Conservation (phyloP, 495 filamentous ascomycete genomes). For the Podospora australis region DNA sequence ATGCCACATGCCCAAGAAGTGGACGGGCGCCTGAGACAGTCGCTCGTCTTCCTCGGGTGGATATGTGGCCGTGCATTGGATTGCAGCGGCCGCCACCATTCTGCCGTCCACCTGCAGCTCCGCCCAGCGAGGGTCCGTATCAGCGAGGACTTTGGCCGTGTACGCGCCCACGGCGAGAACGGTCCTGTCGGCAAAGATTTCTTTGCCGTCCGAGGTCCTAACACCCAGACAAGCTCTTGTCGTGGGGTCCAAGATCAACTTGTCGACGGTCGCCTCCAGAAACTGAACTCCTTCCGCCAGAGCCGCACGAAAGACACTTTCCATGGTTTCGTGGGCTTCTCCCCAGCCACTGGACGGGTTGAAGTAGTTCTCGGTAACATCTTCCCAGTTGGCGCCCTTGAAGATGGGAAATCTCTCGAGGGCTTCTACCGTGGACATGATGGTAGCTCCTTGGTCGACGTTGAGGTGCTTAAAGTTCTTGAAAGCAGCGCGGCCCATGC, state of each 20-base stretch:
- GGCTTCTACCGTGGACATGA: slow-evolving; percentile 8
- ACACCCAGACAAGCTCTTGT: not conserved
- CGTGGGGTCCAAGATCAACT: not conserved
- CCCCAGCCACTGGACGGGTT: slow-evolving; percentile 36
- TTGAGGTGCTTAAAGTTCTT: slow-evolving; percentile 26
- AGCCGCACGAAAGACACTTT: not conserved
- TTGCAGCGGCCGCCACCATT: slow-evolving; percentile 1
- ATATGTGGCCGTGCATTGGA: slow-evolving; percentile 4
- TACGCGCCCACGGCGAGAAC: not conserved
- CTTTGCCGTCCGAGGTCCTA: not conserved
- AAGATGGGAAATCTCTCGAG: slow-evolving; percentile 24
- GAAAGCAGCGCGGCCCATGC: slow-evolving; percentile 34
- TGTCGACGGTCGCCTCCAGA: not conserved
- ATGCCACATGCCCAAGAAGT: slow-evolving; percentile 2
- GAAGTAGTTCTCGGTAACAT: slow-evolving; percentile 37
- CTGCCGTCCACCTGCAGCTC: slow-evolving; percentile 1
- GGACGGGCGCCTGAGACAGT: slow-evolving; percentile 1
- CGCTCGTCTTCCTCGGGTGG: slow-evolving; percentile 1
- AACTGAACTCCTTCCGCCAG: not conserved
- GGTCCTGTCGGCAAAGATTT: not conserved
- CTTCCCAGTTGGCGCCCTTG: slow-evolving; percentile 25
- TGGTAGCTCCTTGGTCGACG: slow-evolving; percentile 11
- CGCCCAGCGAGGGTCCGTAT: not conserved
- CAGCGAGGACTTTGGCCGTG: not conserved
- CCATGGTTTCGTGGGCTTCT: slow-evolving; percentile 26